Conservation (phyloP, 108 stramenopile species). For the Fragilaria crotonensis region DNA sequence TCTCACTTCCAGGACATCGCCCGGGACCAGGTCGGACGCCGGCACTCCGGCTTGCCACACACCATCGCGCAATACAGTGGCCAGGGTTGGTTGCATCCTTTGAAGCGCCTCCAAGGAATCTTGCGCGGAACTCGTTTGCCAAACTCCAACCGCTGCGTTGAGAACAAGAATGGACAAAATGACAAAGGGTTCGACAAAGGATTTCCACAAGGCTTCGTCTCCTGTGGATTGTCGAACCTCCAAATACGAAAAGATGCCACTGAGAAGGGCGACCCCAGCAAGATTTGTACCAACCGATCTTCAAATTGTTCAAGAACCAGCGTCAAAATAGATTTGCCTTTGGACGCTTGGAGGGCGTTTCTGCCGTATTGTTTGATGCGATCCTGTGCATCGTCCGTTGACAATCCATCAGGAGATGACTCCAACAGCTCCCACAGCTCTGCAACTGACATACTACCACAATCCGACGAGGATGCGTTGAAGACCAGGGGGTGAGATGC, state of each 20-base stretch:
- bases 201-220: conserved; percentile 24
- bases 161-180: conserved; percentile 91
- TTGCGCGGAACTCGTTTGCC: conserved; percentile 87
- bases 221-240: conserved; percentile 34
- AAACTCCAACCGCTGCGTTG: conserved; percentile 96
- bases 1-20: conserved; percentile 84
- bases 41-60: conserved; percentile 16
- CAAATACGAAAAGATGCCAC: conserved; percentile 59
- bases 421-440: conserved; percentile 12
- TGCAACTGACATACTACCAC: conserved; percentile 7
- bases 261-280: conserved; percentile 67
- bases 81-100: conserved; percentile 77
- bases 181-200: conserved; percentile 90
- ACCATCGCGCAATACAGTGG: conserved; percentile 76
- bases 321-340: conserved; percentile 32
- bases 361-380: conserved; percentile 39
- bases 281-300: conserved; percentile 81
- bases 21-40: conserved; percentile 82
- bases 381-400: conserved; percentile 10
- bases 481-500: no score
- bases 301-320: conserved; percentile 82
- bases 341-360: conserved; percentile 43
- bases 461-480: conserved; percentile 17
- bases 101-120: conserved; percentile 88
- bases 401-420: conserved; percentile 19